Evolutionary conservation across 1,139 yeast genomes (phyloP).

Genomic region (Scheffersomyces cryptocercus): DNA sequence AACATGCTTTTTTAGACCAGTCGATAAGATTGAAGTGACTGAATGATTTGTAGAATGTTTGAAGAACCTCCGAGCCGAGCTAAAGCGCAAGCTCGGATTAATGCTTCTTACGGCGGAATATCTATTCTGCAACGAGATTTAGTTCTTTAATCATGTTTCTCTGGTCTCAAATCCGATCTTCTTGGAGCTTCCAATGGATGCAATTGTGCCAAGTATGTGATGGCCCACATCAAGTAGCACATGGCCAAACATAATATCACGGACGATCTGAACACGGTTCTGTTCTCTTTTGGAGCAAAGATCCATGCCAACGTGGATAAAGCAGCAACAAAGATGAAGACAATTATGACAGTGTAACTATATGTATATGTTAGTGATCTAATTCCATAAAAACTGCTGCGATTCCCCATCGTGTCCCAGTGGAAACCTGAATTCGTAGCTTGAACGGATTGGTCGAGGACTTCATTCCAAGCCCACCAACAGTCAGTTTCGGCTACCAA

Average conservation of each 20-base stretch:
- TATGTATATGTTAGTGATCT: constrained; percentile 15
- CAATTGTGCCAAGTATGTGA: constrained; percentile 75
- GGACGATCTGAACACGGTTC: constrained; percentile 87
- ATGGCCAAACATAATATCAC: constrained; percentile 77
- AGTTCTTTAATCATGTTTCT: constrained; percentile 16
- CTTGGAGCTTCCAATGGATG: constrained; percentile 84
- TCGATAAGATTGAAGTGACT: background rate
- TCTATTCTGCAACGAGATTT: no score
- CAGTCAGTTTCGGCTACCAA: background rate
- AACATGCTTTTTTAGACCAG: background rate
- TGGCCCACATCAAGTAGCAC: constrained; percentile 96
- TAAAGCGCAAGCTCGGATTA: no score
- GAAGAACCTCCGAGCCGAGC: no score
- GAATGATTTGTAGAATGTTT: no score
- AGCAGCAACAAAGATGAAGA: constrained; percentile 59
- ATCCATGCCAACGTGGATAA: constrained; percentile 65
- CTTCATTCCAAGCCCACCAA: no score
- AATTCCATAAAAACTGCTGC: no score
- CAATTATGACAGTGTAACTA: constrained; percentile 75
- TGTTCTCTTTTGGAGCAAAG: constrained; percentile 60
- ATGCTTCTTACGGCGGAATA: no score
- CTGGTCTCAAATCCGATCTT: constrained; percentile 81
- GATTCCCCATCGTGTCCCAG: no score
- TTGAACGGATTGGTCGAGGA: no score
- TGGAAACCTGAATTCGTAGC: no score